Evolutionary conservation across 139 green algal genomes (phyloP).

Genomic region (Ettlia oleoabundans): DNA sequence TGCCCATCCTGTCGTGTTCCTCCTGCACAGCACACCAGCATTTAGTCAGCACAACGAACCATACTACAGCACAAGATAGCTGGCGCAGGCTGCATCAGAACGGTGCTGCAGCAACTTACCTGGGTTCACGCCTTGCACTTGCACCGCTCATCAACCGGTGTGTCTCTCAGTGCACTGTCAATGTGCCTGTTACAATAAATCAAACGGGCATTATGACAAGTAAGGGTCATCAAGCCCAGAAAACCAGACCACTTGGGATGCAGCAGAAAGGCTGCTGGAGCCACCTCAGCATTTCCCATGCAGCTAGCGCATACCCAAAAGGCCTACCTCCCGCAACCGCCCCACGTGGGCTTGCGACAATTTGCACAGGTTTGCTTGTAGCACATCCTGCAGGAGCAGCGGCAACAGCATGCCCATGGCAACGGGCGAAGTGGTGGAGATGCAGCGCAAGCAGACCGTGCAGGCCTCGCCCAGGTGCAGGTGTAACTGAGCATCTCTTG

Average conservation of each 20-base stretch:
- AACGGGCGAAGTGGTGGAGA: too few relatives aligned
- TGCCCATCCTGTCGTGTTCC: too few relatives aligned
- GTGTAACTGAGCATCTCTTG: too few relatives aligned
- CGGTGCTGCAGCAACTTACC: not conserved
- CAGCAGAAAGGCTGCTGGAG: not conserved
- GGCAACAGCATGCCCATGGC: too few relatives aligned
- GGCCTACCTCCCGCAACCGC: not conserved
- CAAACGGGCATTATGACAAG: too few relatives aligned
- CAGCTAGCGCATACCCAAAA: not conserved
- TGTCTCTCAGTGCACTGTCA: constrained; percentile 22
- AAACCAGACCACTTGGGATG: too few relatives aligned
- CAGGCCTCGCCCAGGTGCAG: too few relatives aligned
- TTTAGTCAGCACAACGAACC: too few relatives aligned
- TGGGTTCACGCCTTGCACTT: constrained; percentile 34
- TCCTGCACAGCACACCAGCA: too few relatives aligned
- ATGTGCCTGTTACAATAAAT: constrained; percentile 24
- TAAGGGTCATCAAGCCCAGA: too few relatives aligned
- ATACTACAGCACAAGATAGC: not conserved
- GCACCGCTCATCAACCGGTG: constrained; percentile 39
- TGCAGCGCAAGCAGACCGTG: too few relatives aligned
- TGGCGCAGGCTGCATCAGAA: not conserved
- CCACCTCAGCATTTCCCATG: not conserved
- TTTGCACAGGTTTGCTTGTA: constrained; percentile 4
- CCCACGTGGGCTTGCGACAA: constrained; percentile 16
- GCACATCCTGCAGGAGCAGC: too few relatives aligned